Base-by-base conservation (phyloP, 2,329 filamentous ascomycete genomes). In the Didymella segeticola region DNA sequence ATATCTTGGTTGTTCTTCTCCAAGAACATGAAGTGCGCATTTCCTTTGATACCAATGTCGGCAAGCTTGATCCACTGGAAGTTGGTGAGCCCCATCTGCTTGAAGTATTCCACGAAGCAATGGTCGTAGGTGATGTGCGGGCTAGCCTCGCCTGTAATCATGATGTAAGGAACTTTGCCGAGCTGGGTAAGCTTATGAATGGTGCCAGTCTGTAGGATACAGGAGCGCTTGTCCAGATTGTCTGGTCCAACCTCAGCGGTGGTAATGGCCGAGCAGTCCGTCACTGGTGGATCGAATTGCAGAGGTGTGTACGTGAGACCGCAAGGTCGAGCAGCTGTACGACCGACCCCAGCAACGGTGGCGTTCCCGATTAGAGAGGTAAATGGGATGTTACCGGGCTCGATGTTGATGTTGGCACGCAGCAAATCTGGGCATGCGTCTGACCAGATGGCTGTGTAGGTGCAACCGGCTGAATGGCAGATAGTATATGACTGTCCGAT, bases 1-100 rank as follows among this genome's bases (percentile, higher is more conserved):
- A 83, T 73, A 0, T 73, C 62, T 26, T 76, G 57, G 52, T 78
- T 83, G 61, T 85, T 84, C 60, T 71, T 76, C 70, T 85, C 82
- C 27, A 85, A 62, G 38, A 83, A 82, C 70, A 81, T 75, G 53
- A 86, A 76, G 60, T 85, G 83, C 0, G 81, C 83, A 53, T 86
- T 86, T 0, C 84, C 84, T 19, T 70, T 64, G 1, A 85, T 78
- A 0, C 75, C 76, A 1, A 71, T 50, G 0, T 79, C 67, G 0
- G 72, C 76, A 37, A 86, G 71, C 43, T 76, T 69, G 29, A 83
- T 58, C 70, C 77, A 78, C 2, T 80, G 72, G 1, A 77, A 74
- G 0, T 62, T 53, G 1, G 80, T 75, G 8, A 54, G 14, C 0
- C 83, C 83, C 2, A 79, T 82, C 62, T 67, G 64, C 59, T 61